Percentiles rank a stretch among this genome's conserved stretches.
Conservation (phyloP, 768 basidiomycete species). For the Boletus vinaceobasis region DNA sequence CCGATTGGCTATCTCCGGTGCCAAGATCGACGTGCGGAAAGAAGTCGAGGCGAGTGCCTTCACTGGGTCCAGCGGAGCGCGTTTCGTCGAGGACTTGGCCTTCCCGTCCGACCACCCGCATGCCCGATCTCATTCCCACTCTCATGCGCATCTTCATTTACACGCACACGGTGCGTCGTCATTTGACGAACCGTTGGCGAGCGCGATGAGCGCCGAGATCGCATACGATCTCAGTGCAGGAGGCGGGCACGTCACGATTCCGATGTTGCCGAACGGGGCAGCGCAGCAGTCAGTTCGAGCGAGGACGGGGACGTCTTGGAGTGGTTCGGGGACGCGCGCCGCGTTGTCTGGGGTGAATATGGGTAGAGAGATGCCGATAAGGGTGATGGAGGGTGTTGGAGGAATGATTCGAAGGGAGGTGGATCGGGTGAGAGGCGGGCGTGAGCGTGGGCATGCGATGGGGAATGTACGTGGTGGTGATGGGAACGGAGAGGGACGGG, state of each 20-base stretch:
- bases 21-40: conserved; percentile 66
- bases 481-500: conserved; percentile 12
- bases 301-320: conserved; percentile 12
- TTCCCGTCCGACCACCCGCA: conserved; percentile 4
- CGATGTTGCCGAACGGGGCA: conserved; percentile 78
- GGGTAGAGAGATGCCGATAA: conserved; percentile 45
- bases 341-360: conserved; percentile 18
- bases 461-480: background rate
- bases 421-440: conserved; percentile 12
- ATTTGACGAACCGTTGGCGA: conserved; percentile 74
- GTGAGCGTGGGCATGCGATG: background rate
- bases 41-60: conserved; percentile 67
- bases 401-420: conserved; percentile 54
- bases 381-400: conserved; percentile 58
- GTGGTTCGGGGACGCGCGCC: conserved; percentile 11
- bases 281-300: conserved; percentile 14
- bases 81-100: conserved; percentile 22
- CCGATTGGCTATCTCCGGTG: conserved; percentile 53
- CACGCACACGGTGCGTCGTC: conserved; percentile 42
- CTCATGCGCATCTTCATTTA: conserved; percentile 34
- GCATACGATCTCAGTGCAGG: conserved; percentile 40
- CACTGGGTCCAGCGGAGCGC: conserved; percentile 23
- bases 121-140: conserved; percentile 2
- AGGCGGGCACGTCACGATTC: conserved; percentile 45
- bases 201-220: conserved; percentile 64